phyloP scores from a whole-genome alignment of 306 rosid species.

The Leucaena leucocephala region DNA sequence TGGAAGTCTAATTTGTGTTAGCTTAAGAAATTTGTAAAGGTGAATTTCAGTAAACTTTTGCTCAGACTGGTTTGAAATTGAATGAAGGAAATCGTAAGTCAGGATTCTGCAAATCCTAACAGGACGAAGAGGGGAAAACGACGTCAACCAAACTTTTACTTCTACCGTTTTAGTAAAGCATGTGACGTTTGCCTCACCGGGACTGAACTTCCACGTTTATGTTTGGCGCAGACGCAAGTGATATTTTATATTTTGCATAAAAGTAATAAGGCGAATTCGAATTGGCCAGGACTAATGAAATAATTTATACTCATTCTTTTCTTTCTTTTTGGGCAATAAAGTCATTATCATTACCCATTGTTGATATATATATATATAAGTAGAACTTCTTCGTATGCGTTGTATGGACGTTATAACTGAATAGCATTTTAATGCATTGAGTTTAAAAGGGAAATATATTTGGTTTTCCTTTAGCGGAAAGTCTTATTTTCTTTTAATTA shows the following conservation, averaged over 20 bases:
- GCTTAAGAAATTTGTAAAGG: not conserved
- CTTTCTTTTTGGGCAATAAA: no score
- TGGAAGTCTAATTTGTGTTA: not conserved
- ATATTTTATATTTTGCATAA: not conserved
- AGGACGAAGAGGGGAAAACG: not conserved
- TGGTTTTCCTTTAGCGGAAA: no score
- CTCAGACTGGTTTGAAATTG: not conserved
- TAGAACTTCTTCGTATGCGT: not conserved
- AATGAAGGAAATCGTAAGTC: not conserved
- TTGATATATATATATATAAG: not conserved
- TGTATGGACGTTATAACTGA: no score
- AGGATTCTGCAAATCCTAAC: not conserved
- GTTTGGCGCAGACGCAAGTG: not conserved
- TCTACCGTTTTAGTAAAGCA: not conserved
- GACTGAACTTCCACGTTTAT: not conserved
- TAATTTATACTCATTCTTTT: not conserved
- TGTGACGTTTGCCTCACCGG: not conserved
- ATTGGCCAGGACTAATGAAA: not conserved
- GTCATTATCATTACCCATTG: not conserved
- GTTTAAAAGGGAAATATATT: no score
- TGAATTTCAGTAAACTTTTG: not conserved
- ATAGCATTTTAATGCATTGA: not conserved
- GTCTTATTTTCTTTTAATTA: no score
- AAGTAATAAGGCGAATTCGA: not conserved
- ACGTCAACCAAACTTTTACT: not conserved